Percentiles rank a stretch among this genome's conserved stretches.
phyloP scores from a whole-genome alignment of 495 filamentous ascomycete species.

The Copromyces sp. region DNA sequence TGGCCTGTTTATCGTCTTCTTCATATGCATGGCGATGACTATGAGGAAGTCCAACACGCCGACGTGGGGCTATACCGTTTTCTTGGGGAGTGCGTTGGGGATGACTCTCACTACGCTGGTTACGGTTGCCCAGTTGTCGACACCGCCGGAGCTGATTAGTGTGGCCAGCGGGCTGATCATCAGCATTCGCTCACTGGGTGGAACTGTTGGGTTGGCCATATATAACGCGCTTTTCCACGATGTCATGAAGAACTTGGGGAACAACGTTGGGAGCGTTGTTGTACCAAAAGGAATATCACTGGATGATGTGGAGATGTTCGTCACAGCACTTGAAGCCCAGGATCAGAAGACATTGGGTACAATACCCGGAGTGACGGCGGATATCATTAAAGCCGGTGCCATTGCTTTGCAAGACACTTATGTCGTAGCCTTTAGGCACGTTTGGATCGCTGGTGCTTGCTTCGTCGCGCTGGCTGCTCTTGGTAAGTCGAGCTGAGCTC shows the following conservation, averaged over 20 bases:
- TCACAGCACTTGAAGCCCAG: constrained; percentile 9
- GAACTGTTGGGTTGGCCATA: constrained; percentile 25
- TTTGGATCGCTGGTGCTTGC: constrained; percentile 20
- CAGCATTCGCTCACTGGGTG: constrained; percentile 22
- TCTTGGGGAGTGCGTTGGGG: constrained; percentile 22
- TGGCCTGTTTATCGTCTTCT: constrained; percentile 16
- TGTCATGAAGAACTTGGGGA: constrained; percentile 6
- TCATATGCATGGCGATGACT: constrained; percentile 19
- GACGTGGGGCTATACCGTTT: constrained; percentile 22
- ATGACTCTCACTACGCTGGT: constrained; percentile 19
- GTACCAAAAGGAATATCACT: constrained; percentile 11
- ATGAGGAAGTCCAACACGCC: constrained; percentile 3
- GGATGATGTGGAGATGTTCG: constrained; percentile 8
- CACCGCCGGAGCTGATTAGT: constrained; percentile 24
- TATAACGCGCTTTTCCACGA: constrained; percentile 18
- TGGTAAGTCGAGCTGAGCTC: constrained; percentile 5
- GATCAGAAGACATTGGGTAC: constrained; percentile 5
- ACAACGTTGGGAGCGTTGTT: constrained; percentile 15
- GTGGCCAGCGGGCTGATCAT: constrained; percentile 24
- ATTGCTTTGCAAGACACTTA: constrained; percentile 15
- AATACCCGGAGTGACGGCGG: constrained; percentile 12
- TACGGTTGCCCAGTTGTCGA: constrained; percentile 23
- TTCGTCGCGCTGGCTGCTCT: constrained; percentile 17
- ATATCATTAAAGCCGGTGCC: constrained; percentile 12
- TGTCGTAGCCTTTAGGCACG: constrained; percentile 16